Evolutionary conservation across 345 rosid species (phyloP).

Genomic region (Ceriops decandra): DNA sequence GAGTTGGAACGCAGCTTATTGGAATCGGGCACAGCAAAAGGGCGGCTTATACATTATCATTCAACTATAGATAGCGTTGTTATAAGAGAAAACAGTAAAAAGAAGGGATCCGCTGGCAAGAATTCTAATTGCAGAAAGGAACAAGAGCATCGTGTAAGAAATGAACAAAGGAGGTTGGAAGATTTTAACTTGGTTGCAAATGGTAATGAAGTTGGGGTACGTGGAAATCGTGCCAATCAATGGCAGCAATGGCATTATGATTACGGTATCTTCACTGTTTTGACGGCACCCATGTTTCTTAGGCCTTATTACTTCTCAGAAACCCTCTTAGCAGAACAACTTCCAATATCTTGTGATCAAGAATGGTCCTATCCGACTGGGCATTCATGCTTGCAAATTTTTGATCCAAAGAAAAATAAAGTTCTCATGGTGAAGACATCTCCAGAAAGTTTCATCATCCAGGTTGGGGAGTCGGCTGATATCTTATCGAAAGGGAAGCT

Average conservation of each 20-base stretch:
- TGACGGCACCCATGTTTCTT: slow-evolving; percentile 81
- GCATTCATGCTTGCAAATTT: slow-evolving; percentile 52
- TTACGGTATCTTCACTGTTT: slow-evolving; percentile 79
- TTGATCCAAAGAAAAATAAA: slow-evolving; percentile 50
- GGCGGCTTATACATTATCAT: slow-evolving; percentile 87
- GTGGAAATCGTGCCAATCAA: slow-evolving; percentile 30
- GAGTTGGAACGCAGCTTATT: slow-evolving; percentile 62
- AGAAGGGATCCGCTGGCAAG: slow-evolving; percentile 28
- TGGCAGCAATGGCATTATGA: slow-evolving; percentile 99
- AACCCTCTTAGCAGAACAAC: slow-evolving; percentile 10
- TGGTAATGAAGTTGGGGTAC: slow-evolving; percentile 16
- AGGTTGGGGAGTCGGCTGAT: slow-evolving; percentile 87
- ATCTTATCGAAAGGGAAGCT: slow-evolving; percentile 72
- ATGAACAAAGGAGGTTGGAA: slow-evolving; percentile 19
- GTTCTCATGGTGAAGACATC: slow-evolving; percentile 64
- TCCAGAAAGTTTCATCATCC: slow-evolving; percentile 69
- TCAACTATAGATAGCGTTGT: slow-evolving; percentile 45
- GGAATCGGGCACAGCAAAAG: slow-evolving; percentile 77
- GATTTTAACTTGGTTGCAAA: slow-evolving; percentile 18
- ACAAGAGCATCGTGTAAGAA: slow-evolving; percentile 11
- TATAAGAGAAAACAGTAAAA: slow-evolving; percentile 36
- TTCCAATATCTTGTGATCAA: slow-evolving; percentile 15
- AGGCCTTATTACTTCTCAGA: slow-evolving; percentile 21
- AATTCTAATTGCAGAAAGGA: slow-evolving; percentile 16
- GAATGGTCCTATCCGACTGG: slow-evolving; percentile 44